phyloP scores from a whole-genome alignment of 805 yeast species.

The Gaillardinia entomophila region DNA sequence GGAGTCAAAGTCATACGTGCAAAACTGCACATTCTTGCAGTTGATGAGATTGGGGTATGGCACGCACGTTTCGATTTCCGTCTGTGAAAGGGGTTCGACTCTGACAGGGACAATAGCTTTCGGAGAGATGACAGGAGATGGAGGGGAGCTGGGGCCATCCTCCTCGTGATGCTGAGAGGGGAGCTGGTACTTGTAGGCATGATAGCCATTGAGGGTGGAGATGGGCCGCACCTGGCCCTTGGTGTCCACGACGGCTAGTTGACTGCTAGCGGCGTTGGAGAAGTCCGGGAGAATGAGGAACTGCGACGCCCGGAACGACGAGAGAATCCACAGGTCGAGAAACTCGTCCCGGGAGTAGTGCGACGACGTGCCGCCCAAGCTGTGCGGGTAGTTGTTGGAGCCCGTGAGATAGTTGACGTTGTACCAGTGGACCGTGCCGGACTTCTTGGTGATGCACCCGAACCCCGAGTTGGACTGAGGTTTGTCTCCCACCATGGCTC shows the following conservation, averaged over 20 bases:
- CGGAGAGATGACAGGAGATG: no score
- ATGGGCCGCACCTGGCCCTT: constrained; percentile 25
- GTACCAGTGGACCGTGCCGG: constrained; percentile 64
- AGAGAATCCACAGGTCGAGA: constrained; percentile 42
- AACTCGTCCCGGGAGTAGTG: constrained; percentile 11
- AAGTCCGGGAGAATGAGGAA: constrained; percentile 20
- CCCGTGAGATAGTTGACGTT: constrained; percentile 34
- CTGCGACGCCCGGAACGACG: constrained; percentile 26
- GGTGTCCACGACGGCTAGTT: constrained; percentile 28
- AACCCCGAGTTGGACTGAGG: constrained; percentile 32
- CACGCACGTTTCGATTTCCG: constrained; percentile 52
- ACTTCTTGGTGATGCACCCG: constrained; percentile 45
- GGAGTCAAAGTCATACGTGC: constrained; percentile 19
- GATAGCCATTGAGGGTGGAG: constrained; percentile 33
- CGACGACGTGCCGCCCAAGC: constrained; percentile 6
- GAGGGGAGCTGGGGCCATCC: constrained; percentile 1
- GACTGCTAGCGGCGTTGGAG: constrained; percentile 9
- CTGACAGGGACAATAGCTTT: not conserved
- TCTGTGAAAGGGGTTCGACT: constrained; percentile 38
- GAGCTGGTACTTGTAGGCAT: constrained; percentile 34
- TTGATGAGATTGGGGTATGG: constrained; percentile 30
- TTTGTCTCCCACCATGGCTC: constrained; percentile 6
- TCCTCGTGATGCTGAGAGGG: constrained; percentile 25
- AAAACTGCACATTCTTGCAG: constrained; percentile 23
- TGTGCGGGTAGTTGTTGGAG: constrained; percentile 24